These are phyloP conservation scores for Dothistroma pini DNA, from an alignment of 2,329 filamentous ascomycete genomes.

Conservation along the genomic window DNA sequence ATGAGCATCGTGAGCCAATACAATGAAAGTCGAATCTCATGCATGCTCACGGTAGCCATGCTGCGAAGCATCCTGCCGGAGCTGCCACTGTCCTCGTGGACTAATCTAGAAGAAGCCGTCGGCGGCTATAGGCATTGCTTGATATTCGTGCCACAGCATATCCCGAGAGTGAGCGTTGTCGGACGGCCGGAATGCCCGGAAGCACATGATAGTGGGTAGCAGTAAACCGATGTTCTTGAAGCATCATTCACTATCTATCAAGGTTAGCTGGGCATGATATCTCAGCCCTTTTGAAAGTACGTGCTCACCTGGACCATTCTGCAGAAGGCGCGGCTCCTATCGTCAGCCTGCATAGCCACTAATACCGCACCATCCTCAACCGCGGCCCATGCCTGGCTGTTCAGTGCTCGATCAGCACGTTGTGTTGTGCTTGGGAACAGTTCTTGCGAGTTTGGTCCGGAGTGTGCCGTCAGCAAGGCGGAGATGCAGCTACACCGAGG, in stretches of 20 bases:
- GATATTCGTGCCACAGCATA: neutral
- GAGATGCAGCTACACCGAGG: no score
- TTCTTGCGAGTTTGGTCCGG: neutral
- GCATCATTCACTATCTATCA: neutral
- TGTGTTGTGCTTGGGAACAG: neutral
- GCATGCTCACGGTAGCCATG: neutral
- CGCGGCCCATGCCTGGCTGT: neutral
- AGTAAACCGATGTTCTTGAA: neutral
- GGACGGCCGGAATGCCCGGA: neutral
- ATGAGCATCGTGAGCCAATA: neutral
- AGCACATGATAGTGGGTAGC: neutral
- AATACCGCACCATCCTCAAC: neutral
- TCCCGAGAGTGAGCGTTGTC: neutral
- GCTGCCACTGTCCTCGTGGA: neutral
- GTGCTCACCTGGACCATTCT: neutral
- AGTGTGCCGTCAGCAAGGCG: neutral
- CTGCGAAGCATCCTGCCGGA: neutral
- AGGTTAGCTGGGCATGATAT: neutral
- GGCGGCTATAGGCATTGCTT: neutral
- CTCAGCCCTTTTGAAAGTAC: neutral
- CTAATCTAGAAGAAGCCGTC: neutral
- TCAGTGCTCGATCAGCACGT: neutral
- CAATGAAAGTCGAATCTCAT: neutral
- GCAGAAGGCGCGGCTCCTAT: neutral
- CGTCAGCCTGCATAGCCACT: neutral